Conservation (phyloP, 768 basidiomycete species). For the Termitomyces sp. region DNA sequence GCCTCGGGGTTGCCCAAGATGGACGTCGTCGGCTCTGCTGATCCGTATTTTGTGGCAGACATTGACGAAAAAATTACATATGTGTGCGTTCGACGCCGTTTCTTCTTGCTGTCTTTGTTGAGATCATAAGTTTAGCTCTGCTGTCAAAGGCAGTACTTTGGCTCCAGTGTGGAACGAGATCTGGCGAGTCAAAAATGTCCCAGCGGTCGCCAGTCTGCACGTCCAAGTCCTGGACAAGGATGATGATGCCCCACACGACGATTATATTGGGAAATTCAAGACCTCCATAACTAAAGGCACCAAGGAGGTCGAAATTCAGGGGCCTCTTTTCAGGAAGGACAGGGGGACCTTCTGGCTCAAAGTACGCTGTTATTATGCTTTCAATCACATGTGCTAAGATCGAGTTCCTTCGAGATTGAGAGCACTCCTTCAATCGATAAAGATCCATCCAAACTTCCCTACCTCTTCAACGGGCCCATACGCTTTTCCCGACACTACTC, state of each 20-base stretch:
- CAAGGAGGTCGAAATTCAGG: slow-evolving; percentile 63
- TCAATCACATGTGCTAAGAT: neutral
- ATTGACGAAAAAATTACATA: slow-evolving; percentile 62
- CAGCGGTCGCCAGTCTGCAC: slow-evolving; percentile 50
- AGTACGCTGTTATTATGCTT: slow-evolving; percentile 30
- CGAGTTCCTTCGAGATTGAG: slow-evolving; percentile 43
- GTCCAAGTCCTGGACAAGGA: slow-evolving; percentile 74
- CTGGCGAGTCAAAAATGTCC: slow-evolving; percentile 75
- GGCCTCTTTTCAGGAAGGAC: slow-evolving; percentile 41
- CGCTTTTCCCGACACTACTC: slow-evolving; percentile 71
- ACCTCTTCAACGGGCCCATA: slow-evolving; percentile 71
- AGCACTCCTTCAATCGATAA: slow-evolving; percentile 39
- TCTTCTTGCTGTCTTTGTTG: neutral
- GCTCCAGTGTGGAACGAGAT: slow-evolving; percentile 73
- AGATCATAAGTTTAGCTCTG: slow-evolving; percentile 43
- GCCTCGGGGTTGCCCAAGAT: slow-evolving; percentile 67
- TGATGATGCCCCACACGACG: slow-evolving; percentile 51
- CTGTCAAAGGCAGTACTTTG: slow-evolving; percentile 53
- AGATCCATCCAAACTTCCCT: slow-evolving; percentile 41
- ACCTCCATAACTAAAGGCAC: slow-evolving; percentile 51
- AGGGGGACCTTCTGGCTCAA: slow-evolving; percentile 70
- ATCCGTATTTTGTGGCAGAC: slow-evolving; percentile 72
- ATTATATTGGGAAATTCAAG: slow-evolving; percentile 62
- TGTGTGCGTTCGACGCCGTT: slow-evolving; percentile 43
- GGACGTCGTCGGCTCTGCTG: slow-evolving; percentile 60